phyloP scores from a whole-genome alignment of 140 eudicot genomes.

The Bidens hawaiensis region DNA sequence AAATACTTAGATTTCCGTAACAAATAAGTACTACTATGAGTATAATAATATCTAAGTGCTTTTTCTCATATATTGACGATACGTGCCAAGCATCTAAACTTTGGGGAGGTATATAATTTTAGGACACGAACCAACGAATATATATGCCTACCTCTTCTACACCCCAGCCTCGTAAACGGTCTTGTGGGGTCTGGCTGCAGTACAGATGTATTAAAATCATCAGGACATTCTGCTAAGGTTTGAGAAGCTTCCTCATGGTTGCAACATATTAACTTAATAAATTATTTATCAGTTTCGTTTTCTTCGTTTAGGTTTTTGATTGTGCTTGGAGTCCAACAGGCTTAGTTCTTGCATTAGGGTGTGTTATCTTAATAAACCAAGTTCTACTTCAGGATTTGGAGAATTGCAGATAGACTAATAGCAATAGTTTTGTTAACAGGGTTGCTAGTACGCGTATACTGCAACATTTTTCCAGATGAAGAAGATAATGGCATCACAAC shows the following conservation, averaged over 20 bases:
- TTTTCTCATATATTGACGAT: conserved; percentile 11
- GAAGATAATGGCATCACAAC: conserved; percentile 34
- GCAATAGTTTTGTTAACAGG: conserved; percentile 15
- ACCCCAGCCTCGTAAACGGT: conserved; percentile 18
- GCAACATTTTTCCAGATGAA: conserved; percentile 32
- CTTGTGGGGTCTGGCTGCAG: conserved; percentile 30
- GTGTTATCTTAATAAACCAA: too few relatives aligned
- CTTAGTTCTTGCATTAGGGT: too few relatives aligned
- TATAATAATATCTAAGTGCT: background rate
- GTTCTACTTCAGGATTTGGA: conserved; percentile 71
- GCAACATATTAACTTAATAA: background rate
- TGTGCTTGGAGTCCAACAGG: conserved; percentile 70
- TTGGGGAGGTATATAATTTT: conserved; percentile 7
- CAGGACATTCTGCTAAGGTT: conserved; percentile 64
- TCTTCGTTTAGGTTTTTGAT: conserved; percentile 36
- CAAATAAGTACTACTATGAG: background rate
- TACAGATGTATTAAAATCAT: conserved; percentile 39
- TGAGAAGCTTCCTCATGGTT: conserved; percentile 4
- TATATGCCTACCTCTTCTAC: conserved; percentile 22
- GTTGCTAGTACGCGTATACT: too few relatives aligned
- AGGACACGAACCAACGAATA: conserved; percentile 48
- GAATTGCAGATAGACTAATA: conserved; percentile 21
- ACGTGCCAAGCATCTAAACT: conserved; percentile 7
- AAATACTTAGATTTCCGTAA: background rate
- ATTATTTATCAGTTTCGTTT: background rate